Evolutionary conservation across 2,329 filamentous ascomycete genomes (phyloP), one percentile per base, ranked within the genome.

Genomic region (Cadophora gregata): DNA sequence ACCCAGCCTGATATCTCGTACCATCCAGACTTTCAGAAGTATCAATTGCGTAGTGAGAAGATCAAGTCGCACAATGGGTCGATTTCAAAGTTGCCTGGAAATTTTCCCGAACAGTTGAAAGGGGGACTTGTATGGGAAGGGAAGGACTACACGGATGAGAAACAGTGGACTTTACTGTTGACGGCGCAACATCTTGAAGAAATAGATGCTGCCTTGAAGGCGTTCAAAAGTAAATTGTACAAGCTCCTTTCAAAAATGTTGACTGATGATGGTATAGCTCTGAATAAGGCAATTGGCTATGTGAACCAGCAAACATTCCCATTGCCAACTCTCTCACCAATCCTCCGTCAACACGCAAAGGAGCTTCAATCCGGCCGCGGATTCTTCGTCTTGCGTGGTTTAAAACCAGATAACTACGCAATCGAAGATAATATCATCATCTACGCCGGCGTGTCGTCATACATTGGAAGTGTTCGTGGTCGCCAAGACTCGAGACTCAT

Each of bases 91-190:
- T 71, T 88, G 0, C 86, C 86, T 0, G 69, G 74, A 8, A 83
- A 83, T 0, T 88, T 87, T 59, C 86, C 86, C 0, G 27, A 72
- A 6, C 73, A 82, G 61, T 75, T 89, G 7, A 74, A 79, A 4
- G 84, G 82, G 0, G 77, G 82, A 9, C 77, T 89, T 3, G 86
- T 87, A 0, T 89, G 86, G 86, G 84, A 88, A 61, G 85, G 84
- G 1, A 77, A 80, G 9, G 80, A 78, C 3, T 74, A 88, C 29
- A 79, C 76, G 0, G 75, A 82, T 10, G 77, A 76, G 1, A 86
- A 84, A 65, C 75, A 87, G 65, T 88, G 85, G 84, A 83, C 81
- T 42, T 86, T 86, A 68, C 74, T 80, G 8, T 76, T 89, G 36
- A 82, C 74, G 0, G 69, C 78, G 0, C 73, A 74, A 3, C 81